Evolutionary conservation across 2,329 filamentous ascomycete genomes (phyloP).

Genomic region (Fusarium sp.): DNA sequence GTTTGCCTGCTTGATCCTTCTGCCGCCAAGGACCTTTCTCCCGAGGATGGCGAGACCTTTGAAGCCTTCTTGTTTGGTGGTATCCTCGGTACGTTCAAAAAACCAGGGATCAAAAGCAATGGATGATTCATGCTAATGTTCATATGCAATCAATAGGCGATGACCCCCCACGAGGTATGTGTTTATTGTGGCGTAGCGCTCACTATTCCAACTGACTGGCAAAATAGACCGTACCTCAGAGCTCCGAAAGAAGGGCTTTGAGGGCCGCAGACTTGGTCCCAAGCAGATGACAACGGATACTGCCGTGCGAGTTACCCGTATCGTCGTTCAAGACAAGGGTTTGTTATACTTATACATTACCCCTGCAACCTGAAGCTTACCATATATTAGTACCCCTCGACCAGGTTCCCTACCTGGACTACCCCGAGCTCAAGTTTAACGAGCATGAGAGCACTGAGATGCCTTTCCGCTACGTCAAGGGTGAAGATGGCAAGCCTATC

Average conservation of each 20-base stretch:
- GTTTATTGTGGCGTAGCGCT: background rate
- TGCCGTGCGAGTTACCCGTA: constrained; percentile 90
- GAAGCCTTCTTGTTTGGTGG: constrained; percentile 96
- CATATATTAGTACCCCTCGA: constrained; percentile 73
- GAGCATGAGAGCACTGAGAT: constrained; percentile 95
- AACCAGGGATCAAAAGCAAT: background rate
- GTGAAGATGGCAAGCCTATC: constrained; percentile 78
- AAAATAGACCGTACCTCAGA: constrained; percentile 89
- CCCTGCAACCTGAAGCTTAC: constrained; percentile 13
- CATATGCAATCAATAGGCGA: constrained; percentile 69
- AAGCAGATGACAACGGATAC: constrained; percentile 99
- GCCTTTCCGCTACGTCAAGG: constrained; percentile 95
- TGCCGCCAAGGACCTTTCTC: constrained; percentile 82
- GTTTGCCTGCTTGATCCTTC: constrained; percentile 92
- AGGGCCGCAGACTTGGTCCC: constrained; percentile 85
- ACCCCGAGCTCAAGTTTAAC: constrained; percentile 89
- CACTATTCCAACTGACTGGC: constrained; percentile 23
- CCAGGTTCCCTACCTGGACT: constrained; percentile 84
- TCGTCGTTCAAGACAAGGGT: constrained; percentile 88
- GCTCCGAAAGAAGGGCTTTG: constrained; percentile 90
- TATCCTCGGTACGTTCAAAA: constrained; percentile 77
- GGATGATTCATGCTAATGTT: constrained; percentile 22
- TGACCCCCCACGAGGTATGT: constrained; percentile 88
- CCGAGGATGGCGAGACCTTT: constrained; percentile 84
- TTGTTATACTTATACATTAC: constrained; percentile 45